phyloP scores from a whole-genome alignment of 306 rosid genomes.

The Myrica gale region DNA sequence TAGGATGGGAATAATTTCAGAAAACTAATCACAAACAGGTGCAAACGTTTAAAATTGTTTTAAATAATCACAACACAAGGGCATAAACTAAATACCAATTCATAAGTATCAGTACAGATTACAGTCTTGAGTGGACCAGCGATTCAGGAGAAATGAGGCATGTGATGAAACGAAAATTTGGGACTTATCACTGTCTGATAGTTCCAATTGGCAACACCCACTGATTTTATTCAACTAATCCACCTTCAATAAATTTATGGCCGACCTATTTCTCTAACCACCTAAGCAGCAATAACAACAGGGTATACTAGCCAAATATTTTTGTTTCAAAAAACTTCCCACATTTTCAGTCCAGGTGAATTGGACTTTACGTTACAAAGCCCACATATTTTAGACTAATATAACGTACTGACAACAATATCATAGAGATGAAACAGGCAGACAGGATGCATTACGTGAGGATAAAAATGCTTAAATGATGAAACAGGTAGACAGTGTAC shows the following conservation, averaged over 20 bases:
- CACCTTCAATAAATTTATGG: neutral
- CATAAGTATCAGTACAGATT: neutral
- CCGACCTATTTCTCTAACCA: no score
- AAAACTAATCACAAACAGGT: neutral
- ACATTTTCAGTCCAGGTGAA: neutral
- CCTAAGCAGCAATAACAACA: neutral
- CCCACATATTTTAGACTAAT: neutral
- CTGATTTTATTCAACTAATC: neutral
- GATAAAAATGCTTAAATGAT: neutral
- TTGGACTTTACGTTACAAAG: neutral
- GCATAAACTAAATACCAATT: neutral
- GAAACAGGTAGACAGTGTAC: slow-evolving; percentile 30
- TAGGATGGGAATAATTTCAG: slow-evolving; percentile 21
- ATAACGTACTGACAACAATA: neutral
- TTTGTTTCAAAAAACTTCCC: neutral
- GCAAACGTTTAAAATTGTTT: neutral
- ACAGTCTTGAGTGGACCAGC: neutral
- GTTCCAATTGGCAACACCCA: neutral
- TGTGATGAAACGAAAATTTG: neutral
- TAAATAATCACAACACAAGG: neutral
- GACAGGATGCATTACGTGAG: no score
- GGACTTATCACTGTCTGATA: neutral
- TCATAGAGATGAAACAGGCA: neutral
- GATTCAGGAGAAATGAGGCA: neutral
- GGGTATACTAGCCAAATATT: neutral